Conservation (phyloP, 2,329 filamentous ascomycete genomes). For the Atkinsonella texensis region DNA sequence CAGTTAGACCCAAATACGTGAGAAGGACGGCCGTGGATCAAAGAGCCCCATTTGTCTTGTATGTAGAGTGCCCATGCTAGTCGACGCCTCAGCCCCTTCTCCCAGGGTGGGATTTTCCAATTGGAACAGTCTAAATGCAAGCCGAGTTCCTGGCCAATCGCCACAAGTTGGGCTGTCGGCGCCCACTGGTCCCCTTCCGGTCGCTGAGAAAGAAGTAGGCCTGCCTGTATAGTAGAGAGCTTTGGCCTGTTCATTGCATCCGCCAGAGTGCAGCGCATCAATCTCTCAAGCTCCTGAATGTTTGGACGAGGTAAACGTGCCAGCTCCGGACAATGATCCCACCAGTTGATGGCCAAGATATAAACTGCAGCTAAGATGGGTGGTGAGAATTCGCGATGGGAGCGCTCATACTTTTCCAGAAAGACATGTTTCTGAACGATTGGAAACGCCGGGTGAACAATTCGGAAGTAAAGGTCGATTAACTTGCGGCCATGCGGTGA, state of each 20-base stretch:
- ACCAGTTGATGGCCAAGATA: slow-evolving; percentile 79
- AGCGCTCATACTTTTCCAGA: slow-evolving; percentile 62
- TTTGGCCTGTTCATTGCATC: slow-evolving; percentile 75
- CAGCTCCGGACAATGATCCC: slow-evolving; percentile 60
- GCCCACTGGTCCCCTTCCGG: slow-evolving; percentile 73
- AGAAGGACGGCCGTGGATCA: slow-evolving; percentile 76
- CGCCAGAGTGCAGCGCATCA: slow-evolving; percentile 60
- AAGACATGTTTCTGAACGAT: slow-evolving; percentile 75
- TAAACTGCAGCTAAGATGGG: slow-evolving; percentile 71
- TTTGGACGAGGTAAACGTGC: slow-evolving; percentile 56
- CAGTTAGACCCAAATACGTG: slow-evolving; percentile 60
- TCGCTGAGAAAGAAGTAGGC: slow-evolving; percentile 60
- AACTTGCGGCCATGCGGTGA: slow-evolving; percentile 64
- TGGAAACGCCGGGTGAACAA: slow-evolving; percentile 71
- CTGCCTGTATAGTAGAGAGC: slow-evolving; percentile 67
- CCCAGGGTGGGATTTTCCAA: slow-evolving; percentile 85
- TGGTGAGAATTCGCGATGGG: slow-evolving; percentile 62
- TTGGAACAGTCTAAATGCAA: slow-evolving; percentile 75
- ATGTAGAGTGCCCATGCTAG: slow-evolving; percentile 87
- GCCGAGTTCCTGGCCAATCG: slow-evolving; percentile 76
- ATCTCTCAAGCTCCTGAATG: slow-evolving; percentile 57
- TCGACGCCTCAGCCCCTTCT: slow-evolving; percentile 71
- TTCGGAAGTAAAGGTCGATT: slow-evolving; percentile 69
- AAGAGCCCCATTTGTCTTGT: slow-evolving; percentile 84
- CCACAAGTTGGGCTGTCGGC: slow-evolving; percentile 75